phyloP scores from a whole-genome alignment of 352 stramenopile species.

The Phytophthora vignae region DNA sequence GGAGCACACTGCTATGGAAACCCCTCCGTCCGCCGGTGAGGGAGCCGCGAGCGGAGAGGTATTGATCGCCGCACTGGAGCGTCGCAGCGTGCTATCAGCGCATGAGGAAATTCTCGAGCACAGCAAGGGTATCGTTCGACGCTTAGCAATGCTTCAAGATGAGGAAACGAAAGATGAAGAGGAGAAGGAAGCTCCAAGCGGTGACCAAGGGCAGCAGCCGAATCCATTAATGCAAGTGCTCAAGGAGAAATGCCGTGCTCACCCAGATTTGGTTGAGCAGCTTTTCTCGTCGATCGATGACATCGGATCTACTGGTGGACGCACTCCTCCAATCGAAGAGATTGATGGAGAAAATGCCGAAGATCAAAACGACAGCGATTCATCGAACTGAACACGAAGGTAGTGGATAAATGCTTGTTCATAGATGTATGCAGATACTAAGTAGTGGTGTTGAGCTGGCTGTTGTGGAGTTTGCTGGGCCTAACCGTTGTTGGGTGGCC shows the following conservation, averaged over 20 bases:
- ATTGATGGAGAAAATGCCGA: slow-evolving; percentile 25
- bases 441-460: slow-evolving; percentile 13
- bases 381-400: slow-evolving; percentile 23
- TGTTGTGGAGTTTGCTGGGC: slow-evolving; percentile 26
- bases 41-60: slow-evolving; percentile 40
- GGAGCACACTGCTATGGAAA: slow-evolving; percentile 56
- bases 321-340: slow-evolving; percentile 32
- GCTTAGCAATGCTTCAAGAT: slow-evolving; percentile 52
- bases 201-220: slow-evolving; percentile 1
- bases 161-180: slow-evolving; percentile 21
- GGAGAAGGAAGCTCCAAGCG: neutral
- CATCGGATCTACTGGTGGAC: slow-evolving; percentile 31
- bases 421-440: slow-evolving; percentile 30
- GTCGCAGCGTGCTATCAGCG: slow-evolving; percentile 62
- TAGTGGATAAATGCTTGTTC: slow-evolving; percentile 31
- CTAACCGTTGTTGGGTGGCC: slow-evolving; percentile 26
- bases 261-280: slow-evolving; percentile 53
- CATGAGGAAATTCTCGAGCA: slow-evolving; percentile 85
- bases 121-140: slow-evolving; percentile 64
- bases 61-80: slow-evolving; percentile 68
- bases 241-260: slow-evolving; percentile 61
- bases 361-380: slow-evolving; percentile 38
- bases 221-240: slow-evolving; percentile 61
- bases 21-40: slow-evolving; percentile 18
- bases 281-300: slow-evolving; percentile 68